Evolutionary conservation across 1,139 yeast genomes (phyloP), one percentile per base, ranked within the genome.

Genomic region (Spencermartinsiella ligniputridi): DNA sequence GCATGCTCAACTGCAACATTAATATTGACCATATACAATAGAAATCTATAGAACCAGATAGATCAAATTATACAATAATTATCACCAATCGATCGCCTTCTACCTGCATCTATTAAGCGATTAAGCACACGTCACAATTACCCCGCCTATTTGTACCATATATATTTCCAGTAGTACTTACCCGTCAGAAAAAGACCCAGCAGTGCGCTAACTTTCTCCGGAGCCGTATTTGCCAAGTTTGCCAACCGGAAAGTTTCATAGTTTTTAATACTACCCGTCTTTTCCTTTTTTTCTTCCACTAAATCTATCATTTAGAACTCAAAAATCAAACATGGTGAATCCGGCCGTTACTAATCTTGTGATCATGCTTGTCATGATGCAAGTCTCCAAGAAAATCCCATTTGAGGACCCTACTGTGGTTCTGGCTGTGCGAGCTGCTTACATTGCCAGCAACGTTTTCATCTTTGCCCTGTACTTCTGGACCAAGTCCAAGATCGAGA

Each of bases 321-420:
- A n/a, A n/a, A n/a, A n/a, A n/a, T n/a, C n/a, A n/a, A 15, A 17
- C 27, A 48, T 37, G 42, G 52, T 56, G 55, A 56, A 87, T 64
- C 94, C 98, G 42, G 95, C 95, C 57, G 73, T 89, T 55, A 71
- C 89, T 56, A 90, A 92, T 72, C 72, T 92, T 61, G 87, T 76
- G 58, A 71, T 92, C 78, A 90, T 90, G 96, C 84, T 92, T 66
- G 83, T 83, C 75, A 86, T 89, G 89, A 92, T 90, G 97, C 97
- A 92, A 71, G 84, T 89, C 53, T 80, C 97, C 55, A 88, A 89
- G 70, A 80, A 79, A 65, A 75, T 92, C 54, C 95, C 92, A 67
- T 82, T 90, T 71, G 97, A 90, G 67, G 79, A 92, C 69, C 92
- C 95, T 43, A 69, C 71, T 54, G 77, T 81, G 48, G 74, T 90